phyloP scores from a whole-genome alignment of 805 yeast species.

The Clavispora asparagi region DNA sequence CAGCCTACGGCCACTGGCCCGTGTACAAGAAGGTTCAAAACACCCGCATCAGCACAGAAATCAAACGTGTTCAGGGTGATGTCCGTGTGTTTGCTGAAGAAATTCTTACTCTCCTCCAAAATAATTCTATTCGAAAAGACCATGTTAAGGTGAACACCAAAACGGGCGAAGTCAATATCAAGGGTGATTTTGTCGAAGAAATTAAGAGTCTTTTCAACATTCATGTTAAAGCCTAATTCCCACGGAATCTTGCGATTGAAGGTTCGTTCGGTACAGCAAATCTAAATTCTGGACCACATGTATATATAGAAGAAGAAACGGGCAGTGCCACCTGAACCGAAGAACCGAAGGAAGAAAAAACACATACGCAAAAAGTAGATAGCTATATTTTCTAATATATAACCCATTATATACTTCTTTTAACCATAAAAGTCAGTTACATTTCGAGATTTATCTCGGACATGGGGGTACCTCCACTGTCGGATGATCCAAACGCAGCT shows the following conservation, averaged over 20 bases:
- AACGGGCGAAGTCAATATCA: conserved; percentile 35
- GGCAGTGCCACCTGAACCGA: neutral
- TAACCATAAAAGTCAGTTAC: neutral
- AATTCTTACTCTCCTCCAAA: conserved; percentile 35
- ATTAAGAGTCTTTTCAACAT: conserved; percentile 25
- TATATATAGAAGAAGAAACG: neutral
- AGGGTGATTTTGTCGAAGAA: conserved; percentile 33
- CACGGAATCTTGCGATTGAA: neutral
- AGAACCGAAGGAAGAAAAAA: neutral
- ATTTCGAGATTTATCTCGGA: conserved; percentile 18
- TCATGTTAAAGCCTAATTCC: conserved; percentile 1
- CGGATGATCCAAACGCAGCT: conserved; percentile 53
- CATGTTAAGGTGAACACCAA: conserved; percentile 27
- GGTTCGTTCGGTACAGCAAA: neutral
- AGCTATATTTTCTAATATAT: neutral
- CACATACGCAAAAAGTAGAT: neutral
- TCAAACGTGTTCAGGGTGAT: conserved; percentile 69
- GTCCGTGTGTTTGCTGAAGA: conserved; percentile 62
- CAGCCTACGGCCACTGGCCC: conserved; percentile 70
- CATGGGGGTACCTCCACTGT: conserved; percentile 30
- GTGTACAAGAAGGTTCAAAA: conserved; percentile 67
- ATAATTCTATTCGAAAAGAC: conserved; percentile 22
- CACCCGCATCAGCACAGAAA: conserved; percentile 65
- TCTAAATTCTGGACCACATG: neutral
- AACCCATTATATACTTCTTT: neutral